phyloP scores from a whole-genome alignment of 352 stramenopile species.

The Pythium utonaiense region DNA sequence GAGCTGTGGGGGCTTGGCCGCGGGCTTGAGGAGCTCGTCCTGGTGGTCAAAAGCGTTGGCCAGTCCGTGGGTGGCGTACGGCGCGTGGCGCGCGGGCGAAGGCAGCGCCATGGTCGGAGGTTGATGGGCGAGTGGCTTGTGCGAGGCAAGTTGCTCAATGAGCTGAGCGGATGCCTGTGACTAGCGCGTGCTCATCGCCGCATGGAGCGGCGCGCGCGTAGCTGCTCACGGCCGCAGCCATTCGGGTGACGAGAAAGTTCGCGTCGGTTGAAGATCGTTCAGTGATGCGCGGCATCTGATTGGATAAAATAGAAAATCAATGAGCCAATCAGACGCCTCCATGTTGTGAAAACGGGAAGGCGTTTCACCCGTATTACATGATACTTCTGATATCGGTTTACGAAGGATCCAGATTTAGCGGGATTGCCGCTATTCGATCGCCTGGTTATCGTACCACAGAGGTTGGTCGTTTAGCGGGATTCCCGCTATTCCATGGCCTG shows the following conservation, averaged over 20 bases:
- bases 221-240: no score
- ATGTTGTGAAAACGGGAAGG: slow-evolving; percentile 1
- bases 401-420: not conserved
- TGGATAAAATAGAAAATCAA: slow-evolving; percentile 8
- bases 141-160: slow-evolving; percentile 13
- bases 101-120: slow-evolving; percentile 12
- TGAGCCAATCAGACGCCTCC: not conserved
- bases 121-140: slow-evolving; percentile 1
- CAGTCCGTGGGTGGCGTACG: slow-evolving; percentile 3
- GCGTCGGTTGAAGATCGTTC: slow-evolving; percentile 25
- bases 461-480: not conserved
- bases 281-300: not conserved
- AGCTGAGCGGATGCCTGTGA: not conserved
- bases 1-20: slow-evolving; percentile 2
- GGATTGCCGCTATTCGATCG: not conserved
- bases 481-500: not conserved
- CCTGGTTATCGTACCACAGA: no score
- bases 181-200: no score
- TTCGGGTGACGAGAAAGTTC: no score
- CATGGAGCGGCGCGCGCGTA: not conserved
- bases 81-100: slow-evolving; percentile 14
- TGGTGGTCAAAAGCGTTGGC: slow-evolving; percentile 15
- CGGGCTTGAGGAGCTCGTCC: slow-evolving; percentile 9
- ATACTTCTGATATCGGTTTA: not conserved
- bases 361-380: not conserved